Conservation (phyloP, 345 rosid genomes). For the Passiflora organensis region DNA sequence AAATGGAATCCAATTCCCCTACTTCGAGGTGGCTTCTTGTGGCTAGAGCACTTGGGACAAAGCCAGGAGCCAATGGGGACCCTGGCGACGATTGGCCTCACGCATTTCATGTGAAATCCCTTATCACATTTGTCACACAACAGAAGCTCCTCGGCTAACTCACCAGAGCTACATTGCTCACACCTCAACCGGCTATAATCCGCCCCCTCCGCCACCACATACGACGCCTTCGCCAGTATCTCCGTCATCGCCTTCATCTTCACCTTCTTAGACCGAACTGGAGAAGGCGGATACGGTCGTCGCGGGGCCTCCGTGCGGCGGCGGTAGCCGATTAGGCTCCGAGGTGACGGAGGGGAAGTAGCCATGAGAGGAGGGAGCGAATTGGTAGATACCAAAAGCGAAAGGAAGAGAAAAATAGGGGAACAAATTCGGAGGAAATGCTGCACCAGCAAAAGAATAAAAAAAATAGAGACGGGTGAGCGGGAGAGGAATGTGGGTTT, state of each 20-base stretch:
- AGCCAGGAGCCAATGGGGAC: conserved; percentile 82
- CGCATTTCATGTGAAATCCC: conserved; percentile 88
- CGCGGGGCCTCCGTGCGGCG: conserved; percentile 45
- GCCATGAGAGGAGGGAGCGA: conserved; percentile 20
- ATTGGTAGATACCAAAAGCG: not conserved
- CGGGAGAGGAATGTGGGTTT: not conserved
- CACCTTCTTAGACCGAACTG: conserved; percentile 49
- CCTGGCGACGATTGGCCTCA: conserved; percentile 74
- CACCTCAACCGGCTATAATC: conserved; percentile 49
- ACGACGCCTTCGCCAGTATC: conserved; percentile 43
- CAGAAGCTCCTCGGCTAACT: conserved; percentile 61
- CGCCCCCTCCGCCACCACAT: conserved; percentile 35
- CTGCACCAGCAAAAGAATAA: too few relatives aligned
- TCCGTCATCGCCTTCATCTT: conserved; percentile 49
- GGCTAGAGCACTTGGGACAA: conserved; percentile 63
- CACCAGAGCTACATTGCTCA: conserved; percentile 72
- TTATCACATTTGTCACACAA: conserved; percentile 78
- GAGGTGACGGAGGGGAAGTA: conserved; percentile 25
- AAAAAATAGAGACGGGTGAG: not conserved
- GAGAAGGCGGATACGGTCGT: conserved; percentile 32
- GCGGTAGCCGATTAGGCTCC: conserved; percentile 32
- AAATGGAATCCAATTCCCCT: conserved; percentile 28
- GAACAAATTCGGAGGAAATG: not conserved
- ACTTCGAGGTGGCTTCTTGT: conserved; percentile 67
- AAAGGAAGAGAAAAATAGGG: conserved; percentile 5